phyloP scores from a whole-genome alignment of 164 flowering plant genomes.

The Tetrastigma voinierianum region DNA sequence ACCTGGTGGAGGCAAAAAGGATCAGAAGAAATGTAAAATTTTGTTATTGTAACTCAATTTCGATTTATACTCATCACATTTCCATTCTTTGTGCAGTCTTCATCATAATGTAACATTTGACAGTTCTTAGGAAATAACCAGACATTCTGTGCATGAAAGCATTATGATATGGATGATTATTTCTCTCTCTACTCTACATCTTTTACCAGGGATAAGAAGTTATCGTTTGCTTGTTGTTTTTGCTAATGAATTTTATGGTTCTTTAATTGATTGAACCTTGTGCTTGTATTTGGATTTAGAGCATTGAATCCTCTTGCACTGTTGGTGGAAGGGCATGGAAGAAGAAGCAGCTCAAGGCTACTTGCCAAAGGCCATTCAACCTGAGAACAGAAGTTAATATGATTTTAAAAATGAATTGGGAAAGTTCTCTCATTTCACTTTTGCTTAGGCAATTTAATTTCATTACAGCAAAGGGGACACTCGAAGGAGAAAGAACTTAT shows the following conservation, averaged over 20 bases:
- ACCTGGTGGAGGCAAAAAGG: no score
- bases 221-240: no score
- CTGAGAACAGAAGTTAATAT: constrained; percentile 78
- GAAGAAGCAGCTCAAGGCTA: constrained; percentile 58
- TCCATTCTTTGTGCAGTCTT: no score
- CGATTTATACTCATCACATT: no score
- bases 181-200: no score
- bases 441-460: background rate
- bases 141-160: no score
- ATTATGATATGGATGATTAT: no score
- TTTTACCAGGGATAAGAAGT: no score
- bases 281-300: constrained; percentile 35
- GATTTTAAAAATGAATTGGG: background rate
- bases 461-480: constrained; percentile 75
- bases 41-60: no score
- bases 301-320: constrained; percentile 64
- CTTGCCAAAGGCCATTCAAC: constrained; percentile 77
- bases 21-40: no score
- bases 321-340: constrained; percentile 61
- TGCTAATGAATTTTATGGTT: background rate
- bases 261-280: background rate
- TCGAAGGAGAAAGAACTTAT: constrained; percentile 74
- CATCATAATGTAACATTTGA: no score
- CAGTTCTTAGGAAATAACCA: no score
- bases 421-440: background rate